Conservation (phyloP, 176 grass and related monocot genomes). For the Aechmea fasciata region DNA sequence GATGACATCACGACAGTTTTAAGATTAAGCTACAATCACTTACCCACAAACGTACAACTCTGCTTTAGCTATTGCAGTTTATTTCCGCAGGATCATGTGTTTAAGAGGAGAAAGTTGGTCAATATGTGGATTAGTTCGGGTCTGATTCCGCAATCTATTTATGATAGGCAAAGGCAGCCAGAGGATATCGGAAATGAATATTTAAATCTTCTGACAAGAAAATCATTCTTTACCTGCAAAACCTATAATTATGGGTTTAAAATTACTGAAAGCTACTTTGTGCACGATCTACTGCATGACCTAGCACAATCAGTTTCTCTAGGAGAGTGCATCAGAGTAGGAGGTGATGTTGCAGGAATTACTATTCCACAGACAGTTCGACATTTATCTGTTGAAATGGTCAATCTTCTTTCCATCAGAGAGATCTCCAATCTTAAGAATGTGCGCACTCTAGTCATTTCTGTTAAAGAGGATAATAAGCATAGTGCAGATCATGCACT, state of each 20-base stretch:
- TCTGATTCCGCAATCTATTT: not conserved
- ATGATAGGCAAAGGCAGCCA: not conserved
- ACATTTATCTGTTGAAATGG: not conserved
- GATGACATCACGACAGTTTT: no score
- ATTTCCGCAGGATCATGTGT: not conserved
- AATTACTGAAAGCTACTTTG: not conserved
- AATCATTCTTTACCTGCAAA: conserved; percentile 13
- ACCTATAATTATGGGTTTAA: no score
- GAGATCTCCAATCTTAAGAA: not conserved
- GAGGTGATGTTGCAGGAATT: not conserved
- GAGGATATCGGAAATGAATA: conserved; percentile 15
- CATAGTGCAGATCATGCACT: not conserved
- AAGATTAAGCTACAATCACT: no score
- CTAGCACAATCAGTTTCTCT: conserved; percentile 11
- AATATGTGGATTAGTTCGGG: conserved; percentile 17
- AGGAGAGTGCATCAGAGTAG: conserved; percentile 21
- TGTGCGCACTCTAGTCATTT: not conserved
- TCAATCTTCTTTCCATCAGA: not conserved
- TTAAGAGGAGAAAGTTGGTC: conserved; percentile 11
- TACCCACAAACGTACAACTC: no score
- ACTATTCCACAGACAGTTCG: not conserved
- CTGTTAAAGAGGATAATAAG: no score
- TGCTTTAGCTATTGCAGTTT: conserved; percentile 30
- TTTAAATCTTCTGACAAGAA: not conserved
- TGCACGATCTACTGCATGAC: conserved; percentile 25